Evolutionary conservation across 805 yeast genomes (phyloP), one percentile per base, ranked within the genome.

Genomic region (Candida fluviatilis): DNA sequence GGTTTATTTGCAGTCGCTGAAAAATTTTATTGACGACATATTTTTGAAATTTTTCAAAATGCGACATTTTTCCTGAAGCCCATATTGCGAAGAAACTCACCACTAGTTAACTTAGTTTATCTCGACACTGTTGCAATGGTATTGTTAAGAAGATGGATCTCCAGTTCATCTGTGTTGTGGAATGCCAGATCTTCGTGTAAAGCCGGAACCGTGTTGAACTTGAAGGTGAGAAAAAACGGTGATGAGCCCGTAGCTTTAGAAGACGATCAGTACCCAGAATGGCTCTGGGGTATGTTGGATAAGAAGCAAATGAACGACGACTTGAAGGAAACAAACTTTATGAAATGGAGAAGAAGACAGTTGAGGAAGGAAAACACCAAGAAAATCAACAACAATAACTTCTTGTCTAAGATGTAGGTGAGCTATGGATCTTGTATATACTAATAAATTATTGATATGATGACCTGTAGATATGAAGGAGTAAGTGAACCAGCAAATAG

Each of bases 231-330:
- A 55, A 89, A 88, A 55, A 71, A 73, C 26, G 95, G 91, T n/a
- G 78, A 82, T 42, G 96, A 89, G 50, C 88, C 95, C 6, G 80
- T 87, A 4, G 98, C 98, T 1, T 61, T 84, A 38, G 87, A 83
- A 44, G 98, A 93, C 57, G 69, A 69, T 27, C 95, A 90, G 52
- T 91, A 91, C 56, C 99, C 99, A 4, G 85, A 75, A 32, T 91
- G 99, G 99, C 71, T 91, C 37, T 93, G 98, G 98, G 77, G 74
- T 4, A 69, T 86, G 34, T 73, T 89, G 23, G 95, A 90, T 58
- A 67, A 75, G 36, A 75, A 75, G 27, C 75, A 75, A n/a, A 80
- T 77, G 52, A 67, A 71, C 40, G 74, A 68, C 18, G 68, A 74
- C 47, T 68, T 83, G 27, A 80, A 75, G 36, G 69, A 68, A 17